These are phyloP conservation scores for Silene coronaria DNA, from an alignment of 179 eudicot species.

Conservation along the genomic window DNA sequence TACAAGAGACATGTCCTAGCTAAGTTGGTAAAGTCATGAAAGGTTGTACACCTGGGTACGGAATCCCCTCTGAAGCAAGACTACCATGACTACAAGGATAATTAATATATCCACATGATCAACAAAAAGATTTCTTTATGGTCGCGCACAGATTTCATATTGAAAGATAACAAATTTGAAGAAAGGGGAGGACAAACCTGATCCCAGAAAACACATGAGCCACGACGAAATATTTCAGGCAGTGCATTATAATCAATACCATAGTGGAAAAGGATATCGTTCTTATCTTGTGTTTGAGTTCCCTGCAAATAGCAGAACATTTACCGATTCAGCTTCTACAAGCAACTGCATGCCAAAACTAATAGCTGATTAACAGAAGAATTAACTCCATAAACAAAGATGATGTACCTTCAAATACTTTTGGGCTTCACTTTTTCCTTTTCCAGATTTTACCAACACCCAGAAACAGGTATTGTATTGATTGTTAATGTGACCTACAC, in stretches of 20 bases:
- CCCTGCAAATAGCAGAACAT: slow-evolving; percentile 43
- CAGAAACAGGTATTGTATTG: slow-evolving; percentile 98
- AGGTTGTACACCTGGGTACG: too few species aligned
- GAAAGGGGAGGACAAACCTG: slow-evolving; percentile 30
- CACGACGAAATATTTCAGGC: slow-evolving; percentile 66
- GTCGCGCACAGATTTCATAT: neutral
- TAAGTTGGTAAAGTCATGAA: too few species aligned
- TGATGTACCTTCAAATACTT: slow-evolving; percentile 52
- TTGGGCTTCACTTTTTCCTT: slow-evolving; percentile 65
- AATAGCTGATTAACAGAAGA: neutral
- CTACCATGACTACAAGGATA: neutral
- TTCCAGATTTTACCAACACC: slow-evolving; percentile 87
- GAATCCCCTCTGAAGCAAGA: too few species aligned
- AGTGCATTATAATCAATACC: slow-evolving; percentile 53
- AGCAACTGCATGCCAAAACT: neutral
- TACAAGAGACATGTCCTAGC: neutral
- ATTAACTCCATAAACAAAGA: neutral
- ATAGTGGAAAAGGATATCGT: slow-evolving; percentile 44
- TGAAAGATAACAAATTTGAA: neutral
- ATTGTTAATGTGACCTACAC: slow-evolving; percentile 89
- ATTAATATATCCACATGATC: neutral
- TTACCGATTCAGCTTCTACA: neutral
- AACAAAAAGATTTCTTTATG: too few species aligned
- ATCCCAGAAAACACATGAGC: slow-evolving; percentile 69
- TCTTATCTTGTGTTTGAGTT: slow-evolving; percentile 68